Percentiles rank a stretch among this genome's conserved stretches.
phyloP scores from a whole-genome alignment of 2,329 filamentous ascomycete genomes.

The Harringtonia aguacate region DNA sequence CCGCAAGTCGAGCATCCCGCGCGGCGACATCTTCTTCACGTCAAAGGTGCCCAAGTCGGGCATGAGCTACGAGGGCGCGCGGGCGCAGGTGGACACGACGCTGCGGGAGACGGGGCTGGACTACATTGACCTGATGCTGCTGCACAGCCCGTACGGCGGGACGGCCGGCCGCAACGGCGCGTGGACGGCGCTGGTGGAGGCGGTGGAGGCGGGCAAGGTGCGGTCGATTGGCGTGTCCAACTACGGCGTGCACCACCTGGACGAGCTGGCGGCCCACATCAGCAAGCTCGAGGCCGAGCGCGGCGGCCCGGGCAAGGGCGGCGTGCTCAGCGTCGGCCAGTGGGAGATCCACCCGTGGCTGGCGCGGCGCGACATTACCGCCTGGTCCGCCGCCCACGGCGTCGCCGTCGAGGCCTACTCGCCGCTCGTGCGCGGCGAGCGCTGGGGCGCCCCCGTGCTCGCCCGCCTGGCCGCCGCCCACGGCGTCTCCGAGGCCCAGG shows the following conservation, averaged over 20 bases:
- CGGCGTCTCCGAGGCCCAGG: slow-evolving; percentile 61
- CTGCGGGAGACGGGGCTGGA: slow-evolving; percentile 50
- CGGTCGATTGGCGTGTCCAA: slow-evolving; percentile 54
- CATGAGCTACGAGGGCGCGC: slow-evolving; percentile 51
- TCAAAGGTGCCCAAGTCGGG: slow-evolving; percentile 40
- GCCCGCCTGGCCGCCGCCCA: slow-evolving; percentile 59
- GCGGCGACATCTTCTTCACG: slow-evolving; percentile 48
- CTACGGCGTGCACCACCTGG: slow-evolving; percentile 52
- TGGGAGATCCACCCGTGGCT: slow-evolving; percentile 90
- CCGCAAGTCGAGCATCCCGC: slow-evolving; percentile 37
- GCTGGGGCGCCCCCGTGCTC: slow-evolving; percentile 58
- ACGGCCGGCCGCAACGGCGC: slow-evolving; percentile 43
- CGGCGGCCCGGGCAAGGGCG: slow-evolving; percentile 52
- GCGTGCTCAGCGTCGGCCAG: slow-evolving; percentile 73
- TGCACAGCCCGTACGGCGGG: slow-evolving; percentile 52
- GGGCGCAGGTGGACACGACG: slow-evolving; percentile 51
- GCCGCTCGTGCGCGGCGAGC: slow-evolving; percentile 54
- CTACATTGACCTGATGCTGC: slow-evolving; percentile 57
- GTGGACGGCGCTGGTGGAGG: slow-evolving; percentile 54
- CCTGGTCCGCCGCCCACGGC: slow-evolving; percentile 59
- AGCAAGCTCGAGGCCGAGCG: slow-evolving; percentile 50
- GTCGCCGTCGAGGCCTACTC: slow-evolving; percentile 55
- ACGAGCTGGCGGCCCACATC: slow-evolving; percentile 47
- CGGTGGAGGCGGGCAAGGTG: slow-evolving; percentile 49
- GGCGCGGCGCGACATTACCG: slow-evolving; percentile 63